These are phyloP conservation scores for Candolleomyces eurysporus DNA, from an alignment of 768 basidiomycete species.

Conservation along the genomic window DNA sequence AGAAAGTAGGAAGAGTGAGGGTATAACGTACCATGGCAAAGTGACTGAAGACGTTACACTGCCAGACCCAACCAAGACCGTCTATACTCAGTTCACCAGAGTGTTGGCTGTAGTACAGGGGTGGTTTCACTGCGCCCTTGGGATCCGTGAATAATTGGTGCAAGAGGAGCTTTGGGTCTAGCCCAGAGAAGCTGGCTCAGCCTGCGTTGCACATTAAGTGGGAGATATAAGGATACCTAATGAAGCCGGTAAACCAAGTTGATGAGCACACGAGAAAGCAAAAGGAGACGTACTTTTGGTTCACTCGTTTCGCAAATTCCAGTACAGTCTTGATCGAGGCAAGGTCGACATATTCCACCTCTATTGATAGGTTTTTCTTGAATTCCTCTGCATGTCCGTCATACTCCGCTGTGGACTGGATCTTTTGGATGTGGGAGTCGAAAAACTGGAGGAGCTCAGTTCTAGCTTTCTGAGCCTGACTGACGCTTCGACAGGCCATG, in stretches of 20 bases:
- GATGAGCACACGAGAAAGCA: neutral
- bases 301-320: conserved; percentile 54
- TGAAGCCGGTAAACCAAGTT: neutral
- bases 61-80: conserved; percentile 79
- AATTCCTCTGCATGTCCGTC: conserved; percentile 58
- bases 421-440: conserved; percentile 48
- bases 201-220: conserved; percentile 84
- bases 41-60: conserved; percentile 82
- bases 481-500: conserved; percentile 72
- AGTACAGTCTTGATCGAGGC: conserved; percentile 58
- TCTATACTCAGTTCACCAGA: conserved; percentile 61
- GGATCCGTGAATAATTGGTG: conserved; percentile 47
- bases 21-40: conserved; percentile 62
- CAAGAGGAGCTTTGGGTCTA: conserved; percentile 23
- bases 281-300: conserved; percentile 49
- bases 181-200: conserved; percentile 52
- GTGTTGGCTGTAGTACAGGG: conserved; percentile 56
- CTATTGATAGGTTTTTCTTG: conserved; percentile 55
- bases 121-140: conserved; percentile 48
- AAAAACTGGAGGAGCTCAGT: conserved; percentile 50
- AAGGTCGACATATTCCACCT: conserved; percentile 65
- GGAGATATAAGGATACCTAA: conserved; percentile 77
- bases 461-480: conserved; percentile 62
- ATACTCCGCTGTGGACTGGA: conserved; percentile 34
- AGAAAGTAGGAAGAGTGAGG: neutral